Evolutionary conservation across 164 flowering plant genomes (phyloP).

Genomic region (Taxillus chinensis): DNA sequence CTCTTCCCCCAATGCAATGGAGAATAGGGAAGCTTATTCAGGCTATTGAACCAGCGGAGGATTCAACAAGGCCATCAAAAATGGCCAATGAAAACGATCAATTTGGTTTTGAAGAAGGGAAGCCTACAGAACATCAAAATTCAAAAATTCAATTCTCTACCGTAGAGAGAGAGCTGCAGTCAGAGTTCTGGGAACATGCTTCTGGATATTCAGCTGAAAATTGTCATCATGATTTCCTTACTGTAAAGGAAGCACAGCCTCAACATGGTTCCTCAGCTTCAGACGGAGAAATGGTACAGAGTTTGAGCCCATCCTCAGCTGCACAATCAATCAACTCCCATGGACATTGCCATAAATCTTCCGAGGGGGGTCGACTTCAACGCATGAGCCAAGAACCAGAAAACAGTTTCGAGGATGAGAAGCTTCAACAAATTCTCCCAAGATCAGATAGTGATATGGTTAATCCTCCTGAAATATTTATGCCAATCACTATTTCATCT

Average conservation of each 20-base stretch:
- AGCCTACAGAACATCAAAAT: slow-evolving; percentile 11
- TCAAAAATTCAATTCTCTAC: slow-evolving; percentile 11
- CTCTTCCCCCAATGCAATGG: slow-evolving; percentile 93
- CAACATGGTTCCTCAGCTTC: slow-evolving; percentile 15
- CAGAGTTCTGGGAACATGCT: slow-evolving; percentile 9
- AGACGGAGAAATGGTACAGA: slow-evolving; percentile 16
- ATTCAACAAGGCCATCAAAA: slow-evolving; percentile 8
- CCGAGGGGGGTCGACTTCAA: too few relatives aligned
- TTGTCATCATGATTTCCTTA: slow-evolving; percentile 8
- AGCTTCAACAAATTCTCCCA: too few relatives aligned
- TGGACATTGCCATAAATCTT: slow-evolving; percentile 5
- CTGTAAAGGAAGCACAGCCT: slow-evolving; percentile 11
- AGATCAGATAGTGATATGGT: too few relatives aligned
- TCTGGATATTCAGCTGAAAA: slow-evolving; percentile 6
- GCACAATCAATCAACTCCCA: slow-evolving; percentile 6
- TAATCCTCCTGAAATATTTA: too few relatives aligned
- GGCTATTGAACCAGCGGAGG: slow-evolving; percentile 15
- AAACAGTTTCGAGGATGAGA: too few relatives aligned
- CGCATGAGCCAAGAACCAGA: too few relatives aligned
- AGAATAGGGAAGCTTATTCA: slow-evolving; percentile 49
- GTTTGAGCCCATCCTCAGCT: slow-evolving; percentile 6
- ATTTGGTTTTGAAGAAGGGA: slow-evolving; percentile 9
- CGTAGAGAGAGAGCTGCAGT: slow-evolving; percentile 1
- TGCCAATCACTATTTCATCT: background rate
- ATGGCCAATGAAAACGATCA: slow-evolving; percentile 16